Base-by-base conservation (phyloP, 176 grass and related monocot genomes). In the Leersia perrieri region DNA sequence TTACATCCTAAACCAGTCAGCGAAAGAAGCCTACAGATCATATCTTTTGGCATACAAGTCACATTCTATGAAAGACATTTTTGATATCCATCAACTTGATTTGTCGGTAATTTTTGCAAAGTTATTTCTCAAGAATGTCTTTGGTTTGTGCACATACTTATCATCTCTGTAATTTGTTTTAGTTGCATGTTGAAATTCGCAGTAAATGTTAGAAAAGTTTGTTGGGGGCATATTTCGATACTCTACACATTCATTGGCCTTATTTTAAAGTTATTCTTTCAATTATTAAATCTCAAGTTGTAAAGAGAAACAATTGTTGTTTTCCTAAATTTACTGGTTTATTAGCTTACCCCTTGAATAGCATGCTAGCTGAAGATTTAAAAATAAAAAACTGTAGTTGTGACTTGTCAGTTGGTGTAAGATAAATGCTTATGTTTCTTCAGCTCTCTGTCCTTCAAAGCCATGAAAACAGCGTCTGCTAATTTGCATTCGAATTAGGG, bases 1-100 rank as follows among this genome's bases (percentile, higher is more conserved):
- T 51, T 98, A 95, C 84, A 94, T 87, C 84, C 73, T 98, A 41
- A 83, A 87, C 44, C 86, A 91, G 20, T 98, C 95, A 67, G 92
- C 95, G 5, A 95, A 95, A 86, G 95, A 98, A 83, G 95, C 95
- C 15, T 98, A 95, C 70, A 91, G 81, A 66, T 93, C 95, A 66
- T 98, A 98, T 4, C 82, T 98, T 75, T 83, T 93, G 49, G 73
- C 95, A n/a, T 95, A 98, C 62, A 92, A 95, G 47, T 98, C 95
- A 53, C 95, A 98, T 73, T 89, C 90, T 29, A 91, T 98, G 95
- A 94, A 93, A 80, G 85, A 88, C 73, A 92, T 98, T 80, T 98
- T 98, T 60, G 89, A 94, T 77, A 90, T 98, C 67, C 95, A 95
- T 80, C 88, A 83, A 47, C 90, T 98, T 8, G 84, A 98, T 74